Evolutionary conservation across 176 grass and related monocot genomes (phyloP).

Genomic region (Oryza glaberrima): DNA sequence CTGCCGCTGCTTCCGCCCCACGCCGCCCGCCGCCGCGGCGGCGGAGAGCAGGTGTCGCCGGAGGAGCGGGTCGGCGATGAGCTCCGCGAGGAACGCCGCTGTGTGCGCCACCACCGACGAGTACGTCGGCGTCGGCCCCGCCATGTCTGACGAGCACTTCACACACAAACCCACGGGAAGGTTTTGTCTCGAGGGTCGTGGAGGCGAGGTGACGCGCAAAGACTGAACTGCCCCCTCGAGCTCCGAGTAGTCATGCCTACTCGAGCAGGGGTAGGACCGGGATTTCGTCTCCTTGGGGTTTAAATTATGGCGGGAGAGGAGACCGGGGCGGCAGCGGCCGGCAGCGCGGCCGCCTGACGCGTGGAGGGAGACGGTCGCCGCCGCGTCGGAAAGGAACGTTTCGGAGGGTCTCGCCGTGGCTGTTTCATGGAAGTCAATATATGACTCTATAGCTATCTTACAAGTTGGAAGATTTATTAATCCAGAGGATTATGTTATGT

Average conservation of each 20-base stretch:
- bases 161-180: background rate
- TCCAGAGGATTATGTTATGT: too few species aligned
- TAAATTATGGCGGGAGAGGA: slow-evolving; percentile 48
- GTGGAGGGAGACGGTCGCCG: slow-evolving; percentile 22
- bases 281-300: background rate
- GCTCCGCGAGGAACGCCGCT: slow-evolving; percentile 55
- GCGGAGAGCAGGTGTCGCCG: slow-evolving; percentile 58
- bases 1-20: background rate
- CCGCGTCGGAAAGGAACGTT: background rate
- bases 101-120: slow-evolving; percentile 46
- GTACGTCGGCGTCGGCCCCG: slow-evolving; percentile 25
- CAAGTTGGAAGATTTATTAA: too few species aligned
- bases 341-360: slow-evolving; percentile 37
- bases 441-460: too few species aligned
- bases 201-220: background rate
- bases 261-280: slow-evolving; percentile 5
- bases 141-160: slow-evolving; percentile 30
- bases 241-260: accelerated
- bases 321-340: slow-evolving; percentile 43
- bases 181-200: background rate
- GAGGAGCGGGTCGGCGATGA: slow-evolving; percentile 59
- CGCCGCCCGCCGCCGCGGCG: slow-evolving; percentile 13
- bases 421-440: slow-evolving; percentile 2
- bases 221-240: background rate
- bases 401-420: background rate